These are phyloP conservation scores for Lachnellula subtilissima DNA, from an alignment of 2,329 filamentous ascomycete species.

Conservation along the genomic window DNA sequence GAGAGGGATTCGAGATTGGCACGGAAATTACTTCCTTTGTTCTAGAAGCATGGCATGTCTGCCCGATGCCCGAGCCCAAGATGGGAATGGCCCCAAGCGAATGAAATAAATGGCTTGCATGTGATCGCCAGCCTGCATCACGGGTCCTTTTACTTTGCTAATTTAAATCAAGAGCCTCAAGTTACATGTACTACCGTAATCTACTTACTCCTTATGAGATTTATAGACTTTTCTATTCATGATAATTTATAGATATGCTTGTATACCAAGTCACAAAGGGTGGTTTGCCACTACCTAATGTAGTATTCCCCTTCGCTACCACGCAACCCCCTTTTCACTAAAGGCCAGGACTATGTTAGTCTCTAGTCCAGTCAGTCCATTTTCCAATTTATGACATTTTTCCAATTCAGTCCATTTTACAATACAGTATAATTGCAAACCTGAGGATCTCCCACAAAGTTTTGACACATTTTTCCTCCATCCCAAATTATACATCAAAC, in stretches of 20 bases:
- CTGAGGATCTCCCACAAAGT: background rate
- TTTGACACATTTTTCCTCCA: no score
- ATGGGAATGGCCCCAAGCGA: background rate
- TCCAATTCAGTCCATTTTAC: background rate
- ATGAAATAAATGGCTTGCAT: constrained; percentile 14
- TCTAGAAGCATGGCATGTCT: constrained; percentile 3
- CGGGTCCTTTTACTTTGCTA: background rate
- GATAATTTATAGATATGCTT: background rate
- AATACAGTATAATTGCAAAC: background rate
- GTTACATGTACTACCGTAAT: no score
- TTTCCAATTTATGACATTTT: background rate
- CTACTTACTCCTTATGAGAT: no score
- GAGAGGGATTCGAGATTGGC: background rate
- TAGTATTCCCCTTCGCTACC: background rate
- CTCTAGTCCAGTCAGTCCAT: background rate
- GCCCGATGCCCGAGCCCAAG: no score
- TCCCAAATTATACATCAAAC: no score
- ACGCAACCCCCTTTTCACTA: background rate
- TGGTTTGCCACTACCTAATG: background rate
- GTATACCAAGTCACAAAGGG: background rate
- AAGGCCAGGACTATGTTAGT: background rate
- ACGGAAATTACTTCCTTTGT: constrained; percentile 6
- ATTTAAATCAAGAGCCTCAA: background rate
- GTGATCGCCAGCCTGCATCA: constrained; percentile 16
- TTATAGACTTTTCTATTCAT: no score